phyloP scores from a whole-genome alignment of 1,284 basidiomycete genomes.

The Ceratobasidium sp. region DNA sequence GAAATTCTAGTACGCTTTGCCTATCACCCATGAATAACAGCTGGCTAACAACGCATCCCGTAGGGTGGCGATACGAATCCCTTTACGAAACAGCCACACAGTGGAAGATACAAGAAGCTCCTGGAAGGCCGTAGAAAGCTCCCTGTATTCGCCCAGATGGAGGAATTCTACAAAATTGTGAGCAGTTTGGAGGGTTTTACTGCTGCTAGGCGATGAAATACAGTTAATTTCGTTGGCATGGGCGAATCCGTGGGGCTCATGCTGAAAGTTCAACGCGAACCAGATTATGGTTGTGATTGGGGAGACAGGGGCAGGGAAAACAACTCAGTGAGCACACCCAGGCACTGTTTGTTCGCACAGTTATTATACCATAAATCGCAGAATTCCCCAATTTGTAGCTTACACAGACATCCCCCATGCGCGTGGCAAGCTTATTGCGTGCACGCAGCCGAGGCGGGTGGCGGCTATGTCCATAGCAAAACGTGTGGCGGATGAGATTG shows the following conservation, averaged over 20 bases:
- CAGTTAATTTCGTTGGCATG: conserved; percentile 87
- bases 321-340: conserved; percentile 81
- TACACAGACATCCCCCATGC: conserved; percentile 92
- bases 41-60: conserved; percentile 12
- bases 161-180: conserved; percentile 87
- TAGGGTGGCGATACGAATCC: conserved; percentile 88
- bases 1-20: conserved; percentile 70
- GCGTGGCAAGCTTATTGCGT: conserved; percentile 91
- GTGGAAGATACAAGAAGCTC: conserved; percentile 87
- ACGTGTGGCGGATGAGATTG: conserved; percentile 99
- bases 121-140: conserved; percentile 85
- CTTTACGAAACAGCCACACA: conserved; percentile 84
- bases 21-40: background rate
- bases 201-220: conserved; percentile 84
- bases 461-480: conserved; percentile 99
- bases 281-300: conserved; percentile 97
- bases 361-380: conserved; percentile 47
- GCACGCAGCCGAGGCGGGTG: conserved; percentile 96
- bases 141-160: conserved; percentile 94
- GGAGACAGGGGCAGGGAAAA: conserved; percentile 98
- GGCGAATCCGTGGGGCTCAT: conserved; percentile 48
- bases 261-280: conserved; percentile 76
- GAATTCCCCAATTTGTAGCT: conserved; percentile 94
- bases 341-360: conserved; percentile 48
- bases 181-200: conserved; percentile 68